Evolutionary conservation across 352 stramenopile genomes (phyloP).

Genomic region (Phytophthora brassicae): DNA sequence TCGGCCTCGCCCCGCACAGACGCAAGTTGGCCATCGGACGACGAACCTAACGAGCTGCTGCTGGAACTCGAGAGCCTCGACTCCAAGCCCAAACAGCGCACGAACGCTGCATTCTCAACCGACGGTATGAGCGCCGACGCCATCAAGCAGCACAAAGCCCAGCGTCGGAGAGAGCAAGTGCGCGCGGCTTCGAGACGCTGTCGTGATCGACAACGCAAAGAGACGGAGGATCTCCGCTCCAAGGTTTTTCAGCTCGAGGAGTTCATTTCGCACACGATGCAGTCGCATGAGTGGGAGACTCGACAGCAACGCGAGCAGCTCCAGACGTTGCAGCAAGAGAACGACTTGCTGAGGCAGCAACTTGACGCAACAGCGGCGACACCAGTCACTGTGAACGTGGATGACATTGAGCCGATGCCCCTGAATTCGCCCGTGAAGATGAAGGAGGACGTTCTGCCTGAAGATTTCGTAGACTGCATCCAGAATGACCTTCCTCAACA

Average conservation of each 20-base stretch:
- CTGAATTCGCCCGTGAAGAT: conserved; percentile 31
- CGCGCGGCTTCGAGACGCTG: conserved; percentile 57
- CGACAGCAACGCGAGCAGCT: conserved; percentile 45
- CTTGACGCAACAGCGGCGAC: conserved; percentile 4
- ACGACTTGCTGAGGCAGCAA: conserved; percentile 36
- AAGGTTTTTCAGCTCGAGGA: conserved; percentile 75
- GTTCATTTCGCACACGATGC: conserved; percentile 60
- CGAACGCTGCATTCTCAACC: conserved; percentile 9
- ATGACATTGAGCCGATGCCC: conserved; percentile 27
- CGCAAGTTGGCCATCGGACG: conserved; percentile 44
- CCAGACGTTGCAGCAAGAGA: conserved; percentile 47
- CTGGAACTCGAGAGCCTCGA: conserved; percentile 6
- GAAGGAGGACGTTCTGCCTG: conserved; percentile 26
- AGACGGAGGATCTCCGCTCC: conserved; percentile 67
- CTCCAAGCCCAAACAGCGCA: conserved; percentile 20
- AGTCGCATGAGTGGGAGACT: conserved; percentile 57
- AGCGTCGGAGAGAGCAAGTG: conserved; percentile 63
- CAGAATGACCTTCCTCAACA: conserved; percentile 16
- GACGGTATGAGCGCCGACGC: conserved; percentile 49
- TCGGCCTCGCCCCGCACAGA: conserved; percentile 39
- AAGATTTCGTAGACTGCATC: conserved; percentile 29
- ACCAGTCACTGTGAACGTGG: neutral
- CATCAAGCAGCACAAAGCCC: conserved; percentile 60
- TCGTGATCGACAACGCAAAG: conserved; percentile 60
- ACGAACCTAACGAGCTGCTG: conserved; percentile 33